These are phyloP conservation scores for Wickerhamiella hasegawae DNA, from an alignment of 805 yeast species.

Conservation along the genomic window DNA sequence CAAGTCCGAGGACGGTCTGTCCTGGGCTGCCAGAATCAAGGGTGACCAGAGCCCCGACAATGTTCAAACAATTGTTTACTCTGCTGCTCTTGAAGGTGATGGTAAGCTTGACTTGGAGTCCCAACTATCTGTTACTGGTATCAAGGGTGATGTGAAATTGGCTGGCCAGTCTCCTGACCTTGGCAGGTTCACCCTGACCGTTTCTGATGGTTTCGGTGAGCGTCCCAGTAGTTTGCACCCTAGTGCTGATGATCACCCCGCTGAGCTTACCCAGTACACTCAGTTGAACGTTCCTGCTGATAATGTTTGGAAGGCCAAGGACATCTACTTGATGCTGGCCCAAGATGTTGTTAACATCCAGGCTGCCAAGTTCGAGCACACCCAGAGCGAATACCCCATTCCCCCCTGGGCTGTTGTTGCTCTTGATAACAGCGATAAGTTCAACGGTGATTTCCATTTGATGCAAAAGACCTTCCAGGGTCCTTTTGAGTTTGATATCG, in stretches of 20 bases:
- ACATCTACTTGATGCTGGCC: conserved; percentile 50
- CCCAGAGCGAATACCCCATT: conserved; percentile 14
- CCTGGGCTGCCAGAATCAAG: conserved; percentile 62
- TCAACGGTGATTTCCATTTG: conserved; percentile 63
- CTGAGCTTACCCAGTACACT: conserved; percentile 40
- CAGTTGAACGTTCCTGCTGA: conserved; percentile 58
- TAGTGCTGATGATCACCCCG: conserved; percentile 12
- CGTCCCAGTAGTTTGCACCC: conserved; percentile 37
- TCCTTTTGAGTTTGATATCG: conserved; percentile 54
- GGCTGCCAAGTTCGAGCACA: conserved; percentile 20
- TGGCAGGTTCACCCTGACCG: conserved; percentile 43
- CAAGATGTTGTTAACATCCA: conserved; percentile 50
- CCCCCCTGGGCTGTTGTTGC: conserved; percentile 29
- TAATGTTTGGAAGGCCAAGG: conserved; percentile 63
- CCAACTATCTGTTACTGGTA: conserved; percentile 14
- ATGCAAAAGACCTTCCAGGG: conserved; percentile 67
- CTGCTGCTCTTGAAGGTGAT: conserved; percentile 60
- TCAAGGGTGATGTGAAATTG: conserved; percentile 26
- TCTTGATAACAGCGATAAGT: conserved; percentile 42
- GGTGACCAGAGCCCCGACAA: conserved; percentile 37
- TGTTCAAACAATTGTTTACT: conserved; percentile 54
- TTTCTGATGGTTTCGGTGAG: conserved; percentile 39
- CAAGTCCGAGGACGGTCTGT: conserved; percentile 52
- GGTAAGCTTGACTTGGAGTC: conserved; percentile 21
- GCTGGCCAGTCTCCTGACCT: conserved; percentile 46